Evolutionary conservation across 345 rosid genomes (phyloP), one percentile per base, ranked within the genome.

Genomic region (Adansonia digitata): DNA sequence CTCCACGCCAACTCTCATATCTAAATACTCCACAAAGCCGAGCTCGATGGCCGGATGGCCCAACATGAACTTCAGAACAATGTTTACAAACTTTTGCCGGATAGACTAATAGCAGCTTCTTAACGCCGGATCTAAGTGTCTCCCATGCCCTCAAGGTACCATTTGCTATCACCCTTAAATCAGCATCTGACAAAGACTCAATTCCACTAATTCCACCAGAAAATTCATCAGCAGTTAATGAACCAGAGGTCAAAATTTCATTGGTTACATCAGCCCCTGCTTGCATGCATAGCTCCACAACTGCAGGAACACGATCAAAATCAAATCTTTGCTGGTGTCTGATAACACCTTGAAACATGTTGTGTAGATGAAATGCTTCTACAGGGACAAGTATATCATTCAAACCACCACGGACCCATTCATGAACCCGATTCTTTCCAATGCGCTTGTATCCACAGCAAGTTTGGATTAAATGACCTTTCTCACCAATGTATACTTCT

Each of bases 11-110:
- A 74, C 86, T 91, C 79, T 92, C 89, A 15, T 88, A 86, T 82
- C 88, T 93, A 81, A 91, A 94, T 52, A 93, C 84, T 78, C 98
- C 97, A 76, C 98, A 89, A 49, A 83, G 85, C 66, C 87, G 86
- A 76, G 97, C 97, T 82, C 84, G 91, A 67, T 92, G 94, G 74
- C 99, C 99, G 22, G 94, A 88, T 1, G 85, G 91, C 31, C 98
- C 98, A 1, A 92, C 78, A 69, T 94, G 96, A 83, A 90, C 89
- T 82, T 91, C 97, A 5, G 90, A 85, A 80, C 98, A 94, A 45
- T 86, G 63, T 80, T 83, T 83, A 77, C 98, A 92, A 57, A 90
- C 93, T 82, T 90, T 94, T 7, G 89, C 85, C 0, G 95, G 92
- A 84, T 92, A 92, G 75, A 79, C 88, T 49, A 86, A 63, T 65